Evolutionary conservation across 306 rosid species (phyloP), one percentile per base, ranked within the genome.

Genomic region (Oxytropis ochrocephala): DNA sequence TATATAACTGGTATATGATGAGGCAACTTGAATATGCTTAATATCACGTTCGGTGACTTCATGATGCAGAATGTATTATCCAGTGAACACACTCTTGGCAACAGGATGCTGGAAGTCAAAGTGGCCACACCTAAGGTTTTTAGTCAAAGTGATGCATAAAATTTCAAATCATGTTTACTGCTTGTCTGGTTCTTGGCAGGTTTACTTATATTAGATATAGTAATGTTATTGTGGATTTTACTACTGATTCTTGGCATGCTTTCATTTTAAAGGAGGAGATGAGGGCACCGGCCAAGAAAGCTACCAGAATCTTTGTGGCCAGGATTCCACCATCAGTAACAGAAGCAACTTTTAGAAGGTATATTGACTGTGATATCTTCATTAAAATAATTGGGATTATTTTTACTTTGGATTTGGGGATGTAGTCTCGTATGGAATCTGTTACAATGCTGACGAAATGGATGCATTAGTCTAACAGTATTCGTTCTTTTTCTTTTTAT

Each of bases 81-180:
- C 39, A 78, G 84, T 27, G 99, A 95, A 78, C 99, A 91, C 73
- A 78, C 76, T 72, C 99, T 95, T 76, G 96, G 97, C 21, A 87
- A 89, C 74, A 80, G 99, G 81, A 91, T 84, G 74, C 82, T 95
- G 81, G 97, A 95, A 88, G 95, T 95, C 74, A 95, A 91, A 91
- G 92, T 95, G 70, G 99, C 99, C 29, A 95, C 99, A 1, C 99
- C 99, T 16, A 95, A 95, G 96, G 99, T 94, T 78, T 78, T 43
- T 53, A 29, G 18, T 41, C 69, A 33, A 68, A 44, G 13, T 62
- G 32, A 5, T 48, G 11, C 65, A 41, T 12, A 24, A 36, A 43
- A 54, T 47, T 41, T 29, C 30, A 56, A 53, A 21, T 55, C 8
- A 2, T 48, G 58, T 29, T 49, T 65, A 43, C 29, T 30, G 10